Percentiles rank a stretch among this genome's conserved stretches.
Conservation (phyloP, 805 yeast genomes). For the Brettanomyces custersianus region DNA sequence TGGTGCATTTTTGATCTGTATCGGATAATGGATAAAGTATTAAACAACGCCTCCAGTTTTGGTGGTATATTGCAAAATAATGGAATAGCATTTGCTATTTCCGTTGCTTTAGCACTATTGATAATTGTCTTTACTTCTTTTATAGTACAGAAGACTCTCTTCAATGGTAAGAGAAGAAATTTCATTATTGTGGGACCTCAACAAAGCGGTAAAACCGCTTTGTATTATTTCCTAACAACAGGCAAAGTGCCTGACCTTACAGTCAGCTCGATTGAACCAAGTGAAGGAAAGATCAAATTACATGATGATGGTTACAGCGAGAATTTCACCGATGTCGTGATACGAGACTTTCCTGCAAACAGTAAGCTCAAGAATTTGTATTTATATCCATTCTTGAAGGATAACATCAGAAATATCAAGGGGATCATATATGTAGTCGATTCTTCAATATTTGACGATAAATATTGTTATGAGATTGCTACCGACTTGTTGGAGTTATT, state of each 20-base stretch:
- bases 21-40: too few species aligned
- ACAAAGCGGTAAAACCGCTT: constrained; percentile 17
- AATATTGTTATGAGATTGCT: constrained; percentile 44
- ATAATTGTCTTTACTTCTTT: constrained; percentile 7
- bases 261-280: constrained; percentile 47
- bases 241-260: constrained; percentile 22
- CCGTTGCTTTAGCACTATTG: constrained; percentile 5
- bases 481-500: constrained; percentile 51
- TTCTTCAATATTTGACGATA: constrained; percentile 46
- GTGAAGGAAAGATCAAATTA: constrained; percentile 27
- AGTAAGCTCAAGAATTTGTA: constrained; percentile 56
- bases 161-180: constrained; percentile 8
- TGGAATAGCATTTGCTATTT: neutral
- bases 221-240: constrained; percentile 13
- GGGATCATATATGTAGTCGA: constrained; percentile 79
- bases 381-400: constrained; percentile 37
- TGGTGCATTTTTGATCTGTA: too few species aligned
- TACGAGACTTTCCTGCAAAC: constrained; percentile 89
- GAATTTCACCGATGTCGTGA: constrained; percentile 29
- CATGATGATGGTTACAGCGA: constrained; percentile 18
- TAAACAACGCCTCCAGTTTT: too few species aligned
- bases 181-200: constrained; percentile 16
- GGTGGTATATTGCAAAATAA: too few species aligned
- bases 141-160: constrained; percentile 7
- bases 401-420: constrained; percentile 34